These are phyloP conservation scores for Rosa chinensis DNA, from an alignment of 306 rosid species.

Conservation along the genomic window DNA sequence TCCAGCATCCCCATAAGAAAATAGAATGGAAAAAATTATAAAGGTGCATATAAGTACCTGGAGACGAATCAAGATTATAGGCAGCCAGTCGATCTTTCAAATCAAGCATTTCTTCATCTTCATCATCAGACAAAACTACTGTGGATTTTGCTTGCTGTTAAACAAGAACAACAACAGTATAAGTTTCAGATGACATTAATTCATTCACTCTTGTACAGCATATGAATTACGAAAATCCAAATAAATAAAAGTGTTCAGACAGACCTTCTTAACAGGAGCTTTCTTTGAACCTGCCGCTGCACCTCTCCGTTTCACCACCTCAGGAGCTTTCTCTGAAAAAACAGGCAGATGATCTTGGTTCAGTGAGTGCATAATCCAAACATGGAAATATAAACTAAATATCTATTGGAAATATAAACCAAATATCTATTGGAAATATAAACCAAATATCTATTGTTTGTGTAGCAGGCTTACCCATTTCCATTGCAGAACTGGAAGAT, in stretches of 20 bases:
- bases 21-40: neutral
- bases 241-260: neutral
- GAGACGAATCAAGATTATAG: conserved; percentile 71
- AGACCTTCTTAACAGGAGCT: conserved; percentile 58
- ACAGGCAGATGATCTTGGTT: neutral
- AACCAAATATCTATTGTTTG: neutral
- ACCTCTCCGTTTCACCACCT: conserved; percentile 55
- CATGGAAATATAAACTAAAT: neutral
- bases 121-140: conserved; percentile 34
- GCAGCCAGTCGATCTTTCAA: conserved; percentile 96
- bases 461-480: conserved; percentile 51
- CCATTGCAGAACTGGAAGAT: conserved; percentile 46
- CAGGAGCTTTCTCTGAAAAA: conserved; percentile 50
- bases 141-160: conserved; percentile 37
- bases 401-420: neutral
- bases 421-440: neutral
- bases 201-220: neutral
- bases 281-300: conserved; percentile 52
- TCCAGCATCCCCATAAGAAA: neutral
- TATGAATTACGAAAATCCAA: neutral
- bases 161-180: neutral
- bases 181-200: neutral
- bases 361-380: neutral
- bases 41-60: conserved; percentile 43
- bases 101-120: conserved; percentile 49